Evolutionary conservation across 305 asterid genomes (phyloP).

Genomic region (Fraxinus angustifolia): DNA sequence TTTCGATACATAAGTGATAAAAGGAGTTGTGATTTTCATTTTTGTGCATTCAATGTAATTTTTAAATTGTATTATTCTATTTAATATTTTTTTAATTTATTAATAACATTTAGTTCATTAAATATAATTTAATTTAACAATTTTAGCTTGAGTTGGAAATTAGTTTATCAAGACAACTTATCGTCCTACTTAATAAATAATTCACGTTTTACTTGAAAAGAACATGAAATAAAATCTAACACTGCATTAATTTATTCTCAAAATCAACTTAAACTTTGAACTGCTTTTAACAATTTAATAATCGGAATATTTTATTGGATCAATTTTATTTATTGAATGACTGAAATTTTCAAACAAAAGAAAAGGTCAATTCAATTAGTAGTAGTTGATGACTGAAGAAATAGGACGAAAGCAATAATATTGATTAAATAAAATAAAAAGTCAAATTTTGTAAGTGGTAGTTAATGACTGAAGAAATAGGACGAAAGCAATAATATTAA

Average conservation of each 20-base stretch:
- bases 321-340: not conserved
- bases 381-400: not conserved
- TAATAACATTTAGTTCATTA: no score
- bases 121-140: no score
- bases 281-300: not conserved
- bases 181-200: not conserved
- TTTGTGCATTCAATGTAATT: no score
- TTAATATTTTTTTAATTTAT: no score
- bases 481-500: not conserved
- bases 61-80: no score
- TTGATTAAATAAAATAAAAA: not conserved
- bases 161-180: not conserved
- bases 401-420: not conserved
- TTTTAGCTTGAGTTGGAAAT: not conserved
- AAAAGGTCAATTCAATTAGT: not conserved
- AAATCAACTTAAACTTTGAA: not conserved
- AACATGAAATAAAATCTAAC: not conserved
- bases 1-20: no score
- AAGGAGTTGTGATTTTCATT: no score
- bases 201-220: not conserved
- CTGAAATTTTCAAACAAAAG: not conserved
- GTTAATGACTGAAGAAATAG: not conserved
- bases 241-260: not conserved
- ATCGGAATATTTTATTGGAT: not conserved
- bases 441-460: not conserved